A percentile compares a stretch with the other conserved stretches of the same genome.
Evolutionary conservation across 306 rosid species (phyloP).

Genomic region (Castanea crenata): DNA sequence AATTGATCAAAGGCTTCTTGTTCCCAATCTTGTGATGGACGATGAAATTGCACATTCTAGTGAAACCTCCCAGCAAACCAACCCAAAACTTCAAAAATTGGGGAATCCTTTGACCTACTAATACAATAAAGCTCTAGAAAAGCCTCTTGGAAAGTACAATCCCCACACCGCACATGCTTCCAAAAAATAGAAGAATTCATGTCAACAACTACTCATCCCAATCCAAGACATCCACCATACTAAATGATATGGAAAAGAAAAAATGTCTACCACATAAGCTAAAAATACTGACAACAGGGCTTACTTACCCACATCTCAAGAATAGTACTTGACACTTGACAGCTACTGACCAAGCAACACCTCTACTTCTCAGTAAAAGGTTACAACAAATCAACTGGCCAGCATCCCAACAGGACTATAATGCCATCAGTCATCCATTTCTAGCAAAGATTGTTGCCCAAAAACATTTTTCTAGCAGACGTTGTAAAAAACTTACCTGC

Average conservation of each 20-base stretch:
- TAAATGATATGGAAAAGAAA: neutral
- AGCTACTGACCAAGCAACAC: neutral
- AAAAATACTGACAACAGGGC: neutral
- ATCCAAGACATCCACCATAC: neutral
- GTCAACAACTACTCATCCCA: neutral
- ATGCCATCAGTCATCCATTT: neutral
- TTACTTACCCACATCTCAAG: neutral
- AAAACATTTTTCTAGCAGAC: neutral
- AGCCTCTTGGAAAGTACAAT: too few relatives aligned
- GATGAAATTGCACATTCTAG: too few relatives aligned
- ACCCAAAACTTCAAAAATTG: too few relatives aligned
- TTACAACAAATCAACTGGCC: neutral
- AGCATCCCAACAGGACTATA: neutral
- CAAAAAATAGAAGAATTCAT: neutral
- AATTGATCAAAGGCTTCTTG: too few relatives aligned
- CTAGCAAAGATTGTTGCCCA: neutral
- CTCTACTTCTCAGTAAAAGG: neutral
- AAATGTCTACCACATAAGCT: neutral
- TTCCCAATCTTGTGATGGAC: too few relatives aligned
- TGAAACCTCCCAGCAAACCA: too few relatives aligned
- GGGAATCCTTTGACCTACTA: too few relatives aligned
- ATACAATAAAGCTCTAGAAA: too few relatives aligned
- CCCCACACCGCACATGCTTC: too few relatives aligned
- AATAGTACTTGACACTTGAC: neutral
- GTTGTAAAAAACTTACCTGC: neutral